phyloP scores from a whole-genome alignment of 495 filamentous ascomycete species.

The Xylaria longipes region DNA sequence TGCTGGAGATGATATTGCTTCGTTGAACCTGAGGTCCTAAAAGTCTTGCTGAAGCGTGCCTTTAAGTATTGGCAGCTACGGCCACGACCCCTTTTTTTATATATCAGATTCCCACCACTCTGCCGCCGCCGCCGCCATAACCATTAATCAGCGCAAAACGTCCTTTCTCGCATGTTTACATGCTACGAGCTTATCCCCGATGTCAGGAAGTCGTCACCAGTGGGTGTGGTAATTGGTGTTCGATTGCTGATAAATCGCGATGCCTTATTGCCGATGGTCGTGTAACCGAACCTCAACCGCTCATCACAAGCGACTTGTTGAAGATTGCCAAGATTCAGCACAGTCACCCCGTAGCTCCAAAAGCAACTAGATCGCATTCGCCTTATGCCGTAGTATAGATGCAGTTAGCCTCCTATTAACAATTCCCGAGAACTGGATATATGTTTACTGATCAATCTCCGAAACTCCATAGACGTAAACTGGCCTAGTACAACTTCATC shows the following conservation, averaged over 20 bases:
- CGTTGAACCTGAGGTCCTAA: not conserved
- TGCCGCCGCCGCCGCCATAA: not conserved
- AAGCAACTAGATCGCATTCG: not conserved
- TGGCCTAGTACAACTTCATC: not conserved
- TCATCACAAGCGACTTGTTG: not conserved
- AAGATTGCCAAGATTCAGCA: no score
- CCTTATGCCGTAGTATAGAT: not conserved
- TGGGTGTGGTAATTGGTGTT: not conserved
- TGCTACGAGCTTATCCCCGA: not conserved
- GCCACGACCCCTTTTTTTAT: not conserved
- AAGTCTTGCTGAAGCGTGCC: not conserved
- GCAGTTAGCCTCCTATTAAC: not conserved
- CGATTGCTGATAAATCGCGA: constrained; percentile 4
- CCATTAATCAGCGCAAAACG: not conserved
- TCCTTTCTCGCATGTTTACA: not conserved
- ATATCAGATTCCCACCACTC: not conserved
- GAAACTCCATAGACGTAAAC: not conserved
- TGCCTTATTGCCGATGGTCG: not conserved
- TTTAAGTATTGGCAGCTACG: not conserved
- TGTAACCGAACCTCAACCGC: not conserved
- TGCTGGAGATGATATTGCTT: not conserved
- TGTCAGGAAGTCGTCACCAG: not conserved
- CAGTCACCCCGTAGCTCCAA: not conserved
- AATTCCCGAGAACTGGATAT: not conserved
- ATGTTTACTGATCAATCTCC: constrained; percentile 18